phyloP scores from a whole-genome alignment of 371 early-diverging fungal genomes.

The Mucor saturninus region DNA sequence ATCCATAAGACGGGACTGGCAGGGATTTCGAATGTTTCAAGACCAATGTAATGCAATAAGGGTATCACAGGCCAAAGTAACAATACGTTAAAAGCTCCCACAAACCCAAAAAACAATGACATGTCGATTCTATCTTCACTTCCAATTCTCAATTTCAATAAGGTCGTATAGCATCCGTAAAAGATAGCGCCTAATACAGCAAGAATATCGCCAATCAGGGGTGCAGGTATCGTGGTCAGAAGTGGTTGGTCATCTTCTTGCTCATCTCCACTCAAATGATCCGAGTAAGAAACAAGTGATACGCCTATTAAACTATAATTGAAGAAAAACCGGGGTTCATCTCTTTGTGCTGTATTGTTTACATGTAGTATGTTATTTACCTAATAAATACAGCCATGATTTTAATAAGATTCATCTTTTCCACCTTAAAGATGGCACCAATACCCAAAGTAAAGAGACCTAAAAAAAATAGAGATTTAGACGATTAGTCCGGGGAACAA shows the following conservation, averaged over 20 bases:
- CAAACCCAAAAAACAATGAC: slow-evolving; percentile 78
- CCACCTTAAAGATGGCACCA: slow-evolving; percentile 66
- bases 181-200: slow-evolving; percentile 74
- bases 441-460: slow-evolving; percentile 76
- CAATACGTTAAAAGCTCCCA: slow-evolving; percentile 74
- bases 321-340: not conserved
- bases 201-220: slow-evolving; percentile 68
- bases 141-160: slow-evolving; percentile 71
- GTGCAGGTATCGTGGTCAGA: slow-evolving; percentile 7
- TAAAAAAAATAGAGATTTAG: slow-evolving; percentile 2
- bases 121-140: slow-evolving; percentile 72
- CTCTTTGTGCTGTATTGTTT: not conserved
- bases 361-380: slow-evolving; percentile 23
- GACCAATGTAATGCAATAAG: slow-evolving; percentile 59
- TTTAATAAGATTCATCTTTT: slow-evolving; percentile 60
- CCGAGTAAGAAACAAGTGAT: slow-evolving; percentile 52
- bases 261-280: slow-evolving; percentile 18
- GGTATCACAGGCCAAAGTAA: slow-evolving; percentile 70
- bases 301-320: slow-evolving; percentile 58
- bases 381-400: slow-evolving; percentile 59
- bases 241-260: slow-evolving; percentile 5
- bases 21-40: slow-evolving; percentile 72
- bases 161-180: slow-evolving; percentile 76
- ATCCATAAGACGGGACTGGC: slow-evolving; percentile 50
- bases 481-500: not conserved